Evolutionary conservation across 441 rosid genomes (phyloP).

Genomic region (Adansonia grandidieri): DNA sequence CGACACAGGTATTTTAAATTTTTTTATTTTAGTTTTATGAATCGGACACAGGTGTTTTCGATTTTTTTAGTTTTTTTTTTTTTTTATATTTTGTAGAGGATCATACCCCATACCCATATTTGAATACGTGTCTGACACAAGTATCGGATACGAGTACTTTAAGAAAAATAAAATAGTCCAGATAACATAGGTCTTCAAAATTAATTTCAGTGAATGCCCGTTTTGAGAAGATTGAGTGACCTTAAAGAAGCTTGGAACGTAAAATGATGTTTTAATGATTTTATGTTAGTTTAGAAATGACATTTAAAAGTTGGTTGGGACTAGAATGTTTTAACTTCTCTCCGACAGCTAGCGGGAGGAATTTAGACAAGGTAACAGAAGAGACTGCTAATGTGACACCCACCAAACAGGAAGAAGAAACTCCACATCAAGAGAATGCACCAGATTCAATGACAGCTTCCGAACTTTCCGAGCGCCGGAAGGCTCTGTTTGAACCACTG

Average conservation of each 20-base stretch:
- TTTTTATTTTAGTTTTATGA: no score
- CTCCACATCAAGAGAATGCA: slow-evolving; percentile 44
- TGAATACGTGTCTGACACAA: no score
- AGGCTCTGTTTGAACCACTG: slow-evolving; percentile 87
- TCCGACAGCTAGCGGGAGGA: slow-evolving; percentile 61
- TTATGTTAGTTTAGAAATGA: slow-evolving; percentile 16
- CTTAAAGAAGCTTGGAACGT: not conserved
- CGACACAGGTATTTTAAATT: no score
- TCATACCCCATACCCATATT: no score
- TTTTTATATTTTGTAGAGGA: no score
- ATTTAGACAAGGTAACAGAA: slow-evolving; percentile 47
- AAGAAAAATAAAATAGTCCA: not conserved
- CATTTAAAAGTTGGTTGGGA: slow-evolving; percentile 28
- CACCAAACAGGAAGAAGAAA: slow-evolving; percentile 55
- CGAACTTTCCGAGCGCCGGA: slow-evolving; percentile 72
- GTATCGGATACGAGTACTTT: not conserved
- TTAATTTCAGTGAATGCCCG: not conserved
- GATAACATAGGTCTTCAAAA: not conserved
- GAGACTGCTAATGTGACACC: slow-evolving; percentile 46
- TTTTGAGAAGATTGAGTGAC: not conserved
- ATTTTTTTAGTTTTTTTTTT: no score
- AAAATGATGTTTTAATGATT: not conserved
- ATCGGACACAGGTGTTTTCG: no score
- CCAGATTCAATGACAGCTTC: slow-evolving; percentile 38
- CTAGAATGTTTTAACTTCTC: slow-evolving; percentile 47